Base-by-base conservation (phyloP, 23 red algal species). In the Gracilaria vermiculophylla region DNA sequence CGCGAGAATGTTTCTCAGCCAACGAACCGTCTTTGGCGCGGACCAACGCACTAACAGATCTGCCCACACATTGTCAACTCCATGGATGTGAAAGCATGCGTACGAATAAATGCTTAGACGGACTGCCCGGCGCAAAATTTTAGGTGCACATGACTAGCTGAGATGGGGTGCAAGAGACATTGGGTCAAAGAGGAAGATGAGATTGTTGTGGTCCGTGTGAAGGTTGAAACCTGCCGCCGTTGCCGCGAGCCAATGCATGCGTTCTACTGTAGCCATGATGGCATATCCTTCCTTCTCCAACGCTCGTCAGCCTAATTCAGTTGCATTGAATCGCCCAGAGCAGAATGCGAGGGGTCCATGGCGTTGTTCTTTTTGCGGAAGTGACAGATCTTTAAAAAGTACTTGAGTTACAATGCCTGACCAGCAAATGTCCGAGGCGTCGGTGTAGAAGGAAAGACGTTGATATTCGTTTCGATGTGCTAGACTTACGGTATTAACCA, bases 161-260 rank as follows among this genome's bases (percentile, higher is more conserved):
- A 78, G 17, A 16, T 70, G 35, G 15, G 34, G 34, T 7, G 43
- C 32, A 47, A 58, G 11, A 2, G 50, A 58, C 2, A 56, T 11
- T 6, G 74, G 43, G 24, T 78, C 50, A 31, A 56, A 78, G 15
- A 78, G 44, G 55, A 78, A 78, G 4, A 78, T 58, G 3, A 78
- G 32, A 20, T 78, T 78, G 45, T 54, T 56, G 44, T 54, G 74
- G 74, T 78, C 53, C 5, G 74, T 78, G 53, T 29, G 28, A 2
- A 78, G 34, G n/a, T 42, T 36, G 20, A 70, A 70, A 14, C 65
- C 65, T 2, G 65, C 15, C 10, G 65, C n/a, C 19, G 11, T 70
- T 33, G 65, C 35, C 2, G 14, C 65, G 2, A 70, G 17, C 65
- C 2, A 70, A 16, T 70, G 65, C 65, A 70, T 70, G 13, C 65